These are phyloP conservation scores for Komagataea norvegica DNA, from an alignment of 1,139 yeast species.

Conservation along the genomic window DNA sequence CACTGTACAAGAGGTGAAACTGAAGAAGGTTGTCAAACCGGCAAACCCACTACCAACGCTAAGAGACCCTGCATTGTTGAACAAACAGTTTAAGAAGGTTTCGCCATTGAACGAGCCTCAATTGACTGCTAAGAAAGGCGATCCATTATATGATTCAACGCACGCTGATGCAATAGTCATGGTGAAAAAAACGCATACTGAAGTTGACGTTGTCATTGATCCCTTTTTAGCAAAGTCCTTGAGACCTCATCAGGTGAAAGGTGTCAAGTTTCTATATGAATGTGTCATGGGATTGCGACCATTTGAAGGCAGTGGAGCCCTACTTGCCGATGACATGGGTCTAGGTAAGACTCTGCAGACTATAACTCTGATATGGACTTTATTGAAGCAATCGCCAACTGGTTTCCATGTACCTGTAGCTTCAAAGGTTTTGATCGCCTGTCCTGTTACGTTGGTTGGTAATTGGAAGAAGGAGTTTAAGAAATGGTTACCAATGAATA, in stretches of 20 bases:
- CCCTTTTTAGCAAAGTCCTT: slow-evolving; percentile 52
- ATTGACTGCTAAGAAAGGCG: slow-evolving; percentile 16
- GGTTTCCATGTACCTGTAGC: slow-evolving; percentile 33
- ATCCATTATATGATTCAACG: slow-evolving; percentile 39
- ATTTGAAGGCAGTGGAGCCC: slow-evolving; percentile 53
- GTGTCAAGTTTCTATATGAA: slow-evolving; percentile 73
- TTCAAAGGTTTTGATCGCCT: slow-evolving; percentile 67
- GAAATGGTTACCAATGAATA: slow-evolving; percentile 79
- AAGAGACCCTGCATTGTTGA: slow-evolving; percentile 6
- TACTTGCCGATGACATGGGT: slow-evolving; percentile 97
- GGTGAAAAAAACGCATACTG: slow-evolving; percentile 34
- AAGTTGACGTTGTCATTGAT: slow-evolving; percentile 66
- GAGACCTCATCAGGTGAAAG: slow-evolving; percentile 83
- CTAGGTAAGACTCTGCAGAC: slow-evolving; percentile 90
- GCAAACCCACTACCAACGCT: slow-evolving; percentile 2
- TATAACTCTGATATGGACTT: slow-evolving; percentile 77
- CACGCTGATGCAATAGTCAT: slow-evolving; percentile 42
- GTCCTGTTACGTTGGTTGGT: slow-evolving; percentile 85
- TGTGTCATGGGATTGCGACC: slow-evolving; percentile 74
- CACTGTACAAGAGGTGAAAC: not conserved
- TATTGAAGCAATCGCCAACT: slow-evolving; percentile 69
- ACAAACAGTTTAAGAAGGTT: slow-evolving; percentile 21
- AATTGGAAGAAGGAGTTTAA: slow-evolving; percentile 89
- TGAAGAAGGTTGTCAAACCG: not conserved
- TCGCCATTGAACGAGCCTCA: slow-evolving; percentile 12